Evolutionary conservation across 2,329 filamentous ascomycete genomes (phyloP).

Genomic region (Tolypocladium inflatum): DNA sequence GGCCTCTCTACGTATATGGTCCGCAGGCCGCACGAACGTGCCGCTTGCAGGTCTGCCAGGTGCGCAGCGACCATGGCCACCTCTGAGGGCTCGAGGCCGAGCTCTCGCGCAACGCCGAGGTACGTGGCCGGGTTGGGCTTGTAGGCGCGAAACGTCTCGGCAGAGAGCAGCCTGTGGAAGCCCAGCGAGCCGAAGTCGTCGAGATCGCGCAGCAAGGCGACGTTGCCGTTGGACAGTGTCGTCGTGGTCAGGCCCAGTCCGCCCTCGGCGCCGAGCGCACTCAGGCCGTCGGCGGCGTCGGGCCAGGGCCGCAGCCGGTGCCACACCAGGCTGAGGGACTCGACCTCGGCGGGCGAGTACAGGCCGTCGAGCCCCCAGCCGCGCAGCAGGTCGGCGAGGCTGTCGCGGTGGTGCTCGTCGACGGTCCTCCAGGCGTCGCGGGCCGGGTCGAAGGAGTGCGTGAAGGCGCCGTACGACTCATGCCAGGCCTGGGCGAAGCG

Average conservation of each 20-base stretch:
- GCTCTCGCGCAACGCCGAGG: constrained; percentile 50
- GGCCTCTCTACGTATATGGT: constrained; percentile 67
- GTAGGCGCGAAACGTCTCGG: constrained; percentile 64
- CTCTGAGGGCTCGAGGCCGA: constrained; percentile 48
- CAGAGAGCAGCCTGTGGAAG: constrained; percentile 54
- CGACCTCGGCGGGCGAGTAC: constrained; percentile 53
- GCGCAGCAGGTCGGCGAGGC: constrained; percentile 48
- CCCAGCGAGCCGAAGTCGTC: constrained; percentile 45
- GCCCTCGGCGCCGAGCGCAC: constrained; percentile 34
- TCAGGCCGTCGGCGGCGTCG: constrained; percentile 50
- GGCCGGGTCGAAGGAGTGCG: constrained; percentile 36
- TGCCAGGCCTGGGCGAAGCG: constrained; percentile 64
- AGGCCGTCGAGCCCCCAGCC: constrained; percentile 46
- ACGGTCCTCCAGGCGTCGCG: constrained; percentile 53
- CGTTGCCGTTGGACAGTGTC: constrained; percentile 69
- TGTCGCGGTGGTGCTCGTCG: constrained; percentile 60
- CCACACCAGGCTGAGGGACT: constrained; percentile 59
- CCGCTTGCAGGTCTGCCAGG: constrained; percentile 57
- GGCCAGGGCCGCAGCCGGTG: constrained; percentile 62
- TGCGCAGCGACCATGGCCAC: constrained; percentile 75
- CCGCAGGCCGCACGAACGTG: constrained; percentile 52
- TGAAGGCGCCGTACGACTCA: constrained; percentile 53
- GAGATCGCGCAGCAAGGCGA: constrained; percentile 56
- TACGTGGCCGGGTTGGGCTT: constrained; percentile 65
- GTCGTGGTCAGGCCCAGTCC: constrained; percentile 47